Conservation (phyloP, 495 filamentous ascomycete genomes). For the Penicillium odoratum region DNA sequence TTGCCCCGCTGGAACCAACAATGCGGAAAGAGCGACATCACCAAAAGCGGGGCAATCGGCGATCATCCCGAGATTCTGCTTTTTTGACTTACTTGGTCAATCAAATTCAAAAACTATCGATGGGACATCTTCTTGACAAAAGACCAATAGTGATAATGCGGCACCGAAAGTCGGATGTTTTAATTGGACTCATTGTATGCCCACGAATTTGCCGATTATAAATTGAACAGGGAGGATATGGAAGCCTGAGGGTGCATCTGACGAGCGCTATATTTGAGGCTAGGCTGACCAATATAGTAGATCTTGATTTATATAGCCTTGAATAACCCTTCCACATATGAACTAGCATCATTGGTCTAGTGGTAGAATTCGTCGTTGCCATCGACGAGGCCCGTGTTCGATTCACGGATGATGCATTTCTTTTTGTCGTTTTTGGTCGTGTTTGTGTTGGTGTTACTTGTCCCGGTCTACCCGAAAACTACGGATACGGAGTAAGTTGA, state of each 20-base stretch:
- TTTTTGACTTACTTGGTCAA: not conserved
- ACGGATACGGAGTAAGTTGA: too few species aligned
- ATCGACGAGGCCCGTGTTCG: slow-evolving; percentile 61
- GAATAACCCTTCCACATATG: not conserved
- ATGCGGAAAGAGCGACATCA: too few species aligned
- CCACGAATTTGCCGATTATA: not conserved
- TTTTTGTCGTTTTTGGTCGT: not conserved
- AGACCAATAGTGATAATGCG: too few species aligned
- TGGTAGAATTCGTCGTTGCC: slow-evolving; percentile 62
- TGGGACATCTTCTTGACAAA: too few species aligned
- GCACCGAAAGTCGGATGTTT: not conserved
- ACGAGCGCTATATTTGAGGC: slow-evolving; percentile 1
- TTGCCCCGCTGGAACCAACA: too few species aligned
- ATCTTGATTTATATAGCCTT: not conserved
- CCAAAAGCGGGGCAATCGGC: not conserved
- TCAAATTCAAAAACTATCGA: too few species aligned
- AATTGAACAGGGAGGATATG: slow-evolving; percentile 2
- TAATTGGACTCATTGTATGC: not conserved
- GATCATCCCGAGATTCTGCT: not conserved
- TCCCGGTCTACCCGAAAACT: not conserved
- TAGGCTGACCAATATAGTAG: not conserved
- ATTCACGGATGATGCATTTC: slow-evolving; percentile 56
- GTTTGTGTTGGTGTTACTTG: too few species aligned
- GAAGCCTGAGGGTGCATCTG: not conserved
- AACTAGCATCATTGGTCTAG: slow-evolving; percentile 56